Percentiles rank a stretch among this genome's conserved stretches.
Conservation (phyloP, 805 yeast species). For the Lipomyces oligophaga region DNA sequence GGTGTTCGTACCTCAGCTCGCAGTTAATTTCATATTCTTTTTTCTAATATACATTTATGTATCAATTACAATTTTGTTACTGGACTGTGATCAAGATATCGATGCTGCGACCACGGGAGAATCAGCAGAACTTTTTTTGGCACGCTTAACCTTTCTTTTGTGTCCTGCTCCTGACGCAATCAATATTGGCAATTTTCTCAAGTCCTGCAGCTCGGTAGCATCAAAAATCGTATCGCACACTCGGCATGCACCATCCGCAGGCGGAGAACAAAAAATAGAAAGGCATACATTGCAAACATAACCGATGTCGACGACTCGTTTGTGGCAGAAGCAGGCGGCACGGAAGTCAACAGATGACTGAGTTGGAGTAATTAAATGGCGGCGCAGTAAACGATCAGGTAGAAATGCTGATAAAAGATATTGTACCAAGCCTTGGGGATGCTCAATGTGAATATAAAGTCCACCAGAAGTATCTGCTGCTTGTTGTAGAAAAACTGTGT, state of each 20-base stretch:
- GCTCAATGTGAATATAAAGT: constrained; percentile 64
- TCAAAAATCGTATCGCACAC: constrained; percentile 82
- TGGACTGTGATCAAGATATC: too few relatives aligned
- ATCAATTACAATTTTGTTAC: too few relatives aligned
- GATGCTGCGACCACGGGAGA: too few relatives aligned
- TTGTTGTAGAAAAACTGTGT: constrained; percentile 85
- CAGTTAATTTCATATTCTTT: too few relatives aligned
- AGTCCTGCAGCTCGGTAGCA: constrained; percentile 51
- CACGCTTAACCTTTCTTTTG: constrained; percentile 30
- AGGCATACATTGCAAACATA: constrained; percentile 93
- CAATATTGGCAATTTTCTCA: constrained; percentile 60
- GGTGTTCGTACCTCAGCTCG: too few relatives aligned
- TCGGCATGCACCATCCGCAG: constrained; percentile 69
- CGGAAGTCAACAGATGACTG: constrained; percentile 84
- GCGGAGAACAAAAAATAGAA: constrained; percentile 51
- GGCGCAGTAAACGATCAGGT: constrained; percentile 77
- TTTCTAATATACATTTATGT: too few relatives aligned
- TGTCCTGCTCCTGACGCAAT: constrained; percentile 39
- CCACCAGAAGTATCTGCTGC: constrained; percentile 96
- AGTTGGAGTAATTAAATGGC: constrained; percentile 75
- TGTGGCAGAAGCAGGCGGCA: constrained; percentile 89
- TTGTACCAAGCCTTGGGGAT: constrained; percentile 76
- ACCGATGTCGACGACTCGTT: constrained; percentile 88
- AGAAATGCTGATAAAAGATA: constrained; percentile 71
- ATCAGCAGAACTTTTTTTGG: constrained; percentile 1